phyloP scores from a whole-genome alignment of 2,329 filamentous ascomycete species.

The Colletotrichum theobromicola region DNA sequence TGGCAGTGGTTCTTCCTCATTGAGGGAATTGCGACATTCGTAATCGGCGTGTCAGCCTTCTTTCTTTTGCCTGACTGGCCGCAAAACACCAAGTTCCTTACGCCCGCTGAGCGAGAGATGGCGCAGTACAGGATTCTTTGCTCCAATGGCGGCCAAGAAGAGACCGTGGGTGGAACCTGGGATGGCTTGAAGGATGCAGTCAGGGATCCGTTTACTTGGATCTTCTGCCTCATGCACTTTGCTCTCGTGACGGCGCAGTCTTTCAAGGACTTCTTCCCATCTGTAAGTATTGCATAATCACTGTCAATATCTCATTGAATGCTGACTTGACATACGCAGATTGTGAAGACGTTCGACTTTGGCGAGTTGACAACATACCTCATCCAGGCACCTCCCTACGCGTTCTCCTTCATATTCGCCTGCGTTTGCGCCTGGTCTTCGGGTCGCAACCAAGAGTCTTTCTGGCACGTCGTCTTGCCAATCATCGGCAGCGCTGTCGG shows the following conservation, averaged over 20 bases:
- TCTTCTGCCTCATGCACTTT: slow-evolving; percentile 44
- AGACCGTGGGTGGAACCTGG: slow-evolving; percentile 38
- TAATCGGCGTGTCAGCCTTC: slow-evolving; percentile 35
- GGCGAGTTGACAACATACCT: slow-evolving; percentile 37
- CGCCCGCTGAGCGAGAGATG: slow-evolving; percentile 44
- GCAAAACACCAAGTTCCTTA: slow-evolving; percentile 40
- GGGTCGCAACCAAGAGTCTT: slow-evolving; percentile 37
- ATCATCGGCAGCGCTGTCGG: slow-evolving; percentile 40
- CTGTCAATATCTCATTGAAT: too few relatives aligned
- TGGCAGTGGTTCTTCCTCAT: slow-evolving; percentile 55
- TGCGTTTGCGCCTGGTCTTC: slow-evolving; percentile 39
- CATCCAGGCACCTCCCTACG: slow-evolving; percentile 44
- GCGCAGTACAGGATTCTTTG: slow-evolving; percentile 38
- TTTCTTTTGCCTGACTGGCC: slow-evolving; percentile 45
- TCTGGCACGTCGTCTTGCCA: slow-evolving; percentile 39
- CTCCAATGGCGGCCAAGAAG: slow-evolving; percentile 39
- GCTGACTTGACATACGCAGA: slow-evolving; percentile 2
- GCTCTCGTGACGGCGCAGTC: slow-evolving; percentile 47
- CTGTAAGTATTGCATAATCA: slow-evolving; percentile 24
- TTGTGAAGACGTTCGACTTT: slow-evolving; percentile 32
- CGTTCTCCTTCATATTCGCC: slow-evolving; percentile 42
- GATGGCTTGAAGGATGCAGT: slow-evolving; percentile 36
- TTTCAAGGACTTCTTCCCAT: slow-evolving; percentile 47
- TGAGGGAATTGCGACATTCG: slow-evolving; percentile 40
- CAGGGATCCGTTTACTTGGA: slow-evolving; percentile 43